Conservation (phyloP, 768 basidiomycete genomes). For the Russula vinacea region DNA sequence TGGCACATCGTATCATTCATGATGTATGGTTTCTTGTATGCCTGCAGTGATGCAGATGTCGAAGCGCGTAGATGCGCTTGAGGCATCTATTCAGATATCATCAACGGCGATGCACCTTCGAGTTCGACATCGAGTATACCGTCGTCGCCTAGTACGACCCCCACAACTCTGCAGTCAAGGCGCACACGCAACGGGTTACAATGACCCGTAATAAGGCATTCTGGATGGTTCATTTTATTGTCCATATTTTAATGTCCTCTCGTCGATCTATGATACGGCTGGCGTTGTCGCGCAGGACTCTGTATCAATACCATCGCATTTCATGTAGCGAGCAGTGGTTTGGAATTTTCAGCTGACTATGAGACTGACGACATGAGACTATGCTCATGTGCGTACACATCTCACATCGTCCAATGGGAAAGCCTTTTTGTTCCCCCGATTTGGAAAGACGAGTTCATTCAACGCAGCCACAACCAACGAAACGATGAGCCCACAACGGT, state of each 20-base stretch:
- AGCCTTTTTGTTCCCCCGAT: slow-evolving; percentile 3
- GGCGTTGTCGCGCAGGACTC: background rate
- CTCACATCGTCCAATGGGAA: background rate
- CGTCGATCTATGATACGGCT: background rate
- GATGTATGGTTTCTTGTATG: slow-evolving; percentile 7
- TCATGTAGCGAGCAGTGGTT: background rate
- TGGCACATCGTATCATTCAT: background rate
- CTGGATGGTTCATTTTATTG: background rate
- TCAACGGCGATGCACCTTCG: slow-evolving; percentile 59
- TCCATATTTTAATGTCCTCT: background rate
- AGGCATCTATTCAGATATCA: slow-evolving; percentile 91
- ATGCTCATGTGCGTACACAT: background rate
- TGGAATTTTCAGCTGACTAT: background rate
- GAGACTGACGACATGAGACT: background rate
- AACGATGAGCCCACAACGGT: background rate
- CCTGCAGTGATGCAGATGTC: slow-evolving; percentile 88
- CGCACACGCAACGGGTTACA: slow-evolving; percentile 17
- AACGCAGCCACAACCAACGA: background rate
- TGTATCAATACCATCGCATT: slow-evolving; percentile 9
- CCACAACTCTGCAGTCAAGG: slow-evolving; percentile 7
- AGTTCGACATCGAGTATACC: slow-evolving; percentile 46
- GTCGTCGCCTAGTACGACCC: slow-evolving; percentile 48
- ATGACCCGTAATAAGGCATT: background rate
- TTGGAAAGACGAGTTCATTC: background rate
- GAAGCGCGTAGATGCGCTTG: slow-evolving; percentile 81